These are phyloP conservation scores for Glycine soja DNA, from an alignment of 306 rosid genomes.

Conservation along the genomic window DNA sequence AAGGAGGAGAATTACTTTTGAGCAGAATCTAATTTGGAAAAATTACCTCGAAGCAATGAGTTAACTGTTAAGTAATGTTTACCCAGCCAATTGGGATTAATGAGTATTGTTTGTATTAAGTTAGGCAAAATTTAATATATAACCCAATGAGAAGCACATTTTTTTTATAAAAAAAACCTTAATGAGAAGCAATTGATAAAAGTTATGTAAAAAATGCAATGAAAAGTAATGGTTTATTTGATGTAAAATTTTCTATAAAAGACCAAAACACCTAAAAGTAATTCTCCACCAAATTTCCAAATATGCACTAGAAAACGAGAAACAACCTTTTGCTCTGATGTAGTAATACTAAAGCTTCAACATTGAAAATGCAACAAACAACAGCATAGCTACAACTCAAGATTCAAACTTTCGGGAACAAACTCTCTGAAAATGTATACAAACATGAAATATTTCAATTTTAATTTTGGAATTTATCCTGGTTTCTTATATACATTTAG, in stretches of 20 bases:
- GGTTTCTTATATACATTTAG: background rate
- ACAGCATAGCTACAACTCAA: conserved; percentile 23
- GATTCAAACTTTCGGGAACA: background rate
- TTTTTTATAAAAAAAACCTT: background rate
- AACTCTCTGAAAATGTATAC: background rate
- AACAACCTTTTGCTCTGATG: background rate
- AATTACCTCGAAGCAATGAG: background rate
- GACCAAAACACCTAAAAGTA: background rate
- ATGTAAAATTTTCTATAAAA: background rate
- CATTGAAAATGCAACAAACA: background rate
- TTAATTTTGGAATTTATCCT: background rate
- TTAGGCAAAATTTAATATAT: background rate
- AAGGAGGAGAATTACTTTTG: conserved; percentile 5
- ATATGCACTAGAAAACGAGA: background rate
- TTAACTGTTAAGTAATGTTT: background rate
- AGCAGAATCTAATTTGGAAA: conserved; percentile 2
- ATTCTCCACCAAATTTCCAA: background rate
- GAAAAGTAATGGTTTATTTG: background rate
- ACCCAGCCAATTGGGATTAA: background rate
- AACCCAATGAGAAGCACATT: no score
- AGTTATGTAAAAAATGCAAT: conserved; percentile 6
- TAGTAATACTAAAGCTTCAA: background rate
- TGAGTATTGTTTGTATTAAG: conserved; percentile 1
- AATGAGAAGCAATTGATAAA: conserved; percentile 1
- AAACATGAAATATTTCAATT: background rate